A percentile compares a stretch with the other conserved stretches of the same genome.
Evolutionary conservation across 2,329 filamentous ascomycete genomes (phyloP).

Genomic region (Corinectria fuckeliana): DNA sequence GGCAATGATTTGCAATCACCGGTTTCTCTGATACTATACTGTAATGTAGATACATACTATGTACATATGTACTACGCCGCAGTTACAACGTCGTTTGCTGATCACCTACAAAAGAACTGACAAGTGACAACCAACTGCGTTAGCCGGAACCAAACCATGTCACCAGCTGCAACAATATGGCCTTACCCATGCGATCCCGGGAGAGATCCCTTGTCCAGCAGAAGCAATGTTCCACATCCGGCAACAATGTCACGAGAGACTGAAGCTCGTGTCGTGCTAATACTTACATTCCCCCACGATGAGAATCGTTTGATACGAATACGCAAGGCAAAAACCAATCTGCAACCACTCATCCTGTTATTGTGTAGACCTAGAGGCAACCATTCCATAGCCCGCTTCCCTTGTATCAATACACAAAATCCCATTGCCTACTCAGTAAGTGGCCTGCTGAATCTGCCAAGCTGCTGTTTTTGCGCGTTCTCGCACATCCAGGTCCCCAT

Average conservation of each 20-base stretch:
- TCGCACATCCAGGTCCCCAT: conserved; percentile 80
- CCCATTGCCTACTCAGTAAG: conserved; percentile 25
- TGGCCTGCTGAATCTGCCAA: conserved; percentile 68
- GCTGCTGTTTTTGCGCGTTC: conserved; percentile 83
- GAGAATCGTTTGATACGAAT: too few species aligned
- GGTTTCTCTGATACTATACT: too few species aligned
- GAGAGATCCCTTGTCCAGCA: neutral
- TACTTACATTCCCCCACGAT: too few species aligned
- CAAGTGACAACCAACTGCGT: neutral
- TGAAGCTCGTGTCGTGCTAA: neutral
- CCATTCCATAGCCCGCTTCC: neutral
- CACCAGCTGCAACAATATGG: neutral
- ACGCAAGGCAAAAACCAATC: too few species aligned
- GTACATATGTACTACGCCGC: too few species aligned
- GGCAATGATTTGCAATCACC: too few species aligned
- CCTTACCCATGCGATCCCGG: neutral
- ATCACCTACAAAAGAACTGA: neutral
- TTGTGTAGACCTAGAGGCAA: neutral
- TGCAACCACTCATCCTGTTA: too few species aligned
- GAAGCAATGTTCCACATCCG: neutral
- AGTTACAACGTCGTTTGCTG: neutral
- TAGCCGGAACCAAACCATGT: neutral
- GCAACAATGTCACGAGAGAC: neutral
- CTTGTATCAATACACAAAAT: neutral
- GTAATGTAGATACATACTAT: too few species aligned